A percentile compares a stretch with the other conserved stretches of the same genome.
These are phyloP conservation scores for Orbilia oligospora DNA, from an alignment of 2,329 filamentous ascomycete genomes.

Conservation along the genomic window DNA sequence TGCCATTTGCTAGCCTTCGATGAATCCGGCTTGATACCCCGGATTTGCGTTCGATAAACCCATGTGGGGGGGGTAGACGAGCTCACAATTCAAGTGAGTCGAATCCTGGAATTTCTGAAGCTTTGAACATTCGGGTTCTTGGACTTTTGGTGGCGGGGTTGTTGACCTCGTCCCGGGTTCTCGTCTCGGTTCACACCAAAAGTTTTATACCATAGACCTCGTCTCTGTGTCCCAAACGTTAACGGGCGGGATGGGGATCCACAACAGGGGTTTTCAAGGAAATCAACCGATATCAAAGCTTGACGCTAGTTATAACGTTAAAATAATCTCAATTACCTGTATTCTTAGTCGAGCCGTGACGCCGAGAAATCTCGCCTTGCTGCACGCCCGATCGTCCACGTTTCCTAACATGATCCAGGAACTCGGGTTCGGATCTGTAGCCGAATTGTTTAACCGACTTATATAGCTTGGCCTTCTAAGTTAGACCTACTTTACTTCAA, in stretches of 20 bases:
- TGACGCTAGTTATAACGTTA: too few relatives aligned
- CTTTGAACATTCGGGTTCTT: not conserved
- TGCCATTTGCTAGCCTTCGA: not conserved
- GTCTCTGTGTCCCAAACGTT: constrained; percentile 12
- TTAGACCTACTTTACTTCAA: too few relatives aligned
- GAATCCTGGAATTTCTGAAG: not conserved
- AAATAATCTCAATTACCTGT: too few relatives aligned
- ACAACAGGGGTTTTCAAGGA: too few relatives aligned
- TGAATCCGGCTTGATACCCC: not conserved
- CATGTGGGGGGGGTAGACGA: too few relatives aligned
- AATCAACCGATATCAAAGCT: too few relatives aligned
- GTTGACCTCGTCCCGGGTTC: constrained; percentile 7
- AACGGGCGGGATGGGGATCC: too few relatives aligned
- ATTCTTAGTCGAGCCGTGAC: too few relatives aligned
- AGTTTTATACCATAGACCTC: not conserved
- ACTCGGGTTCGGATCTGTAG: not conserved
- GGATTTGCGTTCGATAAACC: not conserved
- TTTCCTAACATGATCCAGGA: not conserved
- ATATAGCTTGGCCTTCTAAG: too few relatives aligned
- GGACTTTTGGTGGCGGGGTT: not conserved
- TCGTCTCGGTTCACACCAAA: constrained; percentile 7
- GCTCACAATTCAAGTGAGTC: too few relatives aligned
- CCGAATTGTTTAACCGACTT: not conserved
- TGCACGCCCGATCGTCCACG: not conserved
- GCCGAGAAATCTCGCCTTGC: too few relatives aligned